Conservation (phyloP, 352 stramenopile species). For the Globisporangium nagaii region DNA sequence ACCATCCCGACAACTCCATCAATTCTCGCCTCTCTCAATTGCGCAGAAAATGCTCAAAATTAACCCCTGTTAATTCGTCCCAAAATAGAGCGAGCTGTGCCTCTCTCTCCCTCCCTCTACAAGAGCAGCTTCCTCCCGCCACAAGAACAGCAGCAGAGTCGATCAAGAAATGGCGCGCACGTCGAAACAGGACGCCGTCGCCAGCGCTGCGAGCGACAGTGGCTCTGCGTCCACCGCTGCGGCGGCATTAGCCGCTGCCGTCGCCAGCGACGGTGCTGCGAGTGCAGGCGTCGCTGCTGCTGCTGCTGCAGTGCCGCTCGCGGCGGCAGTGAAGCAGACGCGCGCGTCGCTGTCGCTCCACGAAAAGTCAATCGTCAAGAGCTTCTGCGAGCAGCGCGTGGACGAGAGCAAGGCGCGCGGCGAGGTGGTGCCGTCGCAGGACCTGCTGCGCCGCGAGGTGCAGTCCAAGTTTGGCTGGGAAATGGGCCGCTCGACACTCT, state of each 20-base stretch:
- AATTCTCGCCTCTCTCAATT: too few species aligned
- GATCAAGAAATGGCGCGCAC: background rate
- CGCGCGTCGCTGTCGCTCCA: slow-evolving; percentile 60
- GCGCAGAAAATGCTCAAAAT: too few species aligned
- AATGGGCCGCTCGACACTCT: slow-evolving; percentile 66
- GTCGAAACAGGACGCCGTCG: background rate
- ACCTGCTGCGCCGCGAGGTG: slow-evolving; percentile 49
- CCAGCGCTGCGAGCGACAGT: background rate
- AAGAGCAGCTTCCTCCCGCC: slow-evolving; percentile 1
- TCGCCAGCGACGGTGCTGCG: background rate
- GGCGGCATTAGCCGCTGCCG: too few species aligned
- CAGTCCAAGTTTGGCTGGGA: slow-evolving; percentile 49
- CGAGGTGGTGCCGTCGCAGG: slow-evolving; percentile 55
- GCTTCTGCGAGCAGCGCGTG: slow-evolving; percentile 66
- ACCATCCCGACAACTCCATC: too few species aligned
- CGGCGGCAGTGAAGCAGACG: background rate
- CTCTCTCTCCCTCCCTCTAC: background rate
- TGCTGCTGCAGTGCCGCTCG: background rate
- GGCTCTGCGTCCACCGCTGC: background rate
- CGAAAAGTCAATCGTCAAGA: slow-evolving; percentile 71
- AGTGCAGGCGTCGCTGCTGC: background rate
- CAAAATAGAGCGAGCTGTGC: background rate
- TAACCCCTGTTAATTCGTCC: too few species aligned
- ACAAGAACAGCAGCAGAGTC: background rate
- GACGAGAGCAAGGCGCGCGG: slow-evolving; percentile 46